Evolutionary conservation across 441 rosid genomes (phyloP), one percentile per base, ranked within the genome.

Genomic region (Theobroma grandiflorum): DNA sequence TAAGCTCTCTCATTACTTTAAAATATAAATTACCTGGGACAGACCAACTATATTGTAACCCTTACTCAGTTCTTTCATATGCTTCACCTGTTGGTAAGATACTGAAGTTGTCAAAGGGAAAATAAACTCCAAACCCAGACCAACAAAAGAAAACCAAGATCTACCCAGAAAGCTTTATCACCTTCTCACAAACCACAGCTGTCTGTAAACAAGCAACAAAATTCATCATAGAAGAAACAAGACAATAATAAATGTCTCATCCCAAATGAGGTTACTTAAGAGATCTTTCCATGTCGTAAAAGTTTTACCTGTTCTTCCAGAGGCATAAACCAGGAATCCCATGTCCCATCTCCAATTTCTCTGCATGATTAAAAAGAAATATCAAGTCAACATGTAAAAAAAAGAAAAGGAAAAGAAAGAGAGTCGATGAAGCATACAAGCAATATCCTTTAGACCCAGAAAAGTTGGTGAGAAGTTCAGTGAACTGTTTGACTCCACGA

Each of bases 281-380:
- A 35, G 53, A 59, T 42, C 22, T 62, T 75, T 33, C 38, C 65
- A 12, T 40, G 33, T 40, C 38, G 65, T 37, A 63, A 26, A 55
- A 42, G 47, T 82, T 78, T 72, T 84, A 93, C 97, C 93, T 93
- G 94, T 63, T 87, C 78, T 31, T 83, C 86, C 12, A 93, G 86
- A 82, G 94, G 88, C 92, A 88, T 85, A 84, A 93, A 88, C 95
- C 95, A 91, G 43, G 95, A 91, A 82, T 93, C 94, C 94, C 91
- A 88, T 22, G 81, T 66, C 78, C 97, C 97, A 83, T 72, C 83
- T 77, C 95, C 93, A 79, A 93, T 65, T 90, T 93, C 97, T 80
- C 97, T 93, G 88, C 79, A 85, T 26, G 71, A 75, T 81, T 38
- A 22, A 71, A 72, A 52, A 49, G 57, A 18, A 72, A 55, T 14